Evolutionary conservation across 2,329 filamentous ascomycete species (phyloP), one percentile per base, ranked within the genome.

Genomic region (Aspergillus spinulosporus): DNA sequence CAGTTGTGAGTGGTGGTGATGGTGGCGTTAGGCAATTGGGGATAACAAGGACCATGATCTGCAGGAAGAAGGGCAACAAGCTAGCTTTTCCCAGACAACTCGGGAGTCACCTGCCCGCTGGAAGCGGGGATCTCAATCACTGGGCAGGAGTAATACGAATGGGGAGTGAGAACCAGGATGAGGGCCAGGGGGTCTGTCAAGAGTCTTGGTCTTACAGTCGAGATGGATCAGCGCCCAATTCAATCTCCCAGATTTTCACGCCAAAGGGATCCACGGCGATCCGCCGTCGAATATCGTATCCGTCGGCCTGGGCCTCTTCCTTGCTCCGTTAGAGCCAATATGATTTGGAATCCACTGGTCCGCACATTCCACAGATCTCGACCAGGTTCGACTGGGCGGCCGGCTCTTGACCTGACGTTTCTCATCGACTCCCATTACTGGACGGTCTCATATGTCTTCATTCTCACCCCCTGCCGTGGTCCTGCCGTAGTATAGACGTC

Each of bases 241-340:
- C 37, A 32, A 32, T 21, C 48, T 50, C 34, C 29, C 31, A 34
- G 29, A 48, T 34, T 32, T 42, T 12, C 26, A n/a, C 43, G 28
- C 40, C 49, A 52, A 52, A 40, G 28, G 12, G 50, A 52, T 52
- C 42, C 44, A 36, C 43, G 50, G 32, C 15, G 50, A 52, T 46
- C 49, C 42, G 32, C 21, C 43, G 34, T 29, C 49, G 40, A 31
- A 21, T 21, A 11, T 50, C 48, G 21, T 21, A 21, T 21, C 21
- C 29, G 39, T 15, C 11, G 12, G 26, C n/a, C 3, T 28, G 26
- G 34, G 34, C 34, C 34, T 12, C 4, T 37, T 12, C n/a, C n/a
- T 37, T 12, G 5, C 8, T 21, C 21, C 21, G n/a, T n/a, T 9
- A 8, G 40, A 28, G 26, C 12, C 7, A 3, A 28, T 7, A 31